Evolutionary conservation across 495 filamentous ascomycete genomes (phyloP).

Genomic region (Penicillium roqueforti): DNA sequence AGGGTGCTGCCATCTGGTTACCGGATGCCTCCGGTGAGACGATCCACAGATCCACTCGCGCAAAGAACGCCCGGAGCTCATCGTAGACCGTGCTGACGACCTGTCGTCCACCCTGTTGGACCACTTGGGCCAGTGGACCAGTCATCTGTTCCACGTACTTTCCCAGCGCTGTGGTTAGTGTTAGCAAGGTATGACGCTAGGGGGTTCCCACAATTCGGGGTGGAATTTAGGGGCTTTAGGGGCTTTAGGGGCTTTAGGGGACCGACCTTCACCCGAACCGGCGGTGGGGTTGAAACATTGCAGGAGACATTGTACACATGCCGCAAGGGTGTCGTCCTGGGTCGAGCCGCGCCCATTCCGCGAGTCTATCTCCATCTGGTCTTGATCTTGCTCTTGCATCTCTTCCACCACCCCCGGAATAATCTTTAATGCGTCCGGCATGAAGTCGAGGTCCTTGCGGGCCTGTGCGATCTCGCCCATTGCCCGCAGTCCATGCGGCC

Average conservation of each 20-base stretch:
- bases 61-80: conserved; percentile 39
- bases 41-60: conserved; percentile 31
- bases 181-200: conserved; percentile 30
- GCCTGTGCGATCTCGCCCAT: conserved; percentile 66
- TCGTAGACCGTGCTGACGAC: conserved; percentile 44
- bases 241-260: conserved; percentile 17
- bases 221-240: background rate
- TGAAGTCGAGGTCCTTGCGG: conserved; percentile 63
- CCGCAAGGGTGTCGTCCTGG: conserved; percentile 42
- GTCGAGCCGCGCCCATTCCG: conserved; percentile 34
- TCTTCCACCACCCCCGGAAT: conserved; percentile 57
- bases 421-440: conserved; percentile 60
- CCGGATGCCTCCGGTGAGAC: conserved; percentile 11
- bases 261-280: conserved; percentile 30
- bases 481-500: conserved; percentile 66
- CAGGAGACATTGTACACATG: conserved; percentile 44
- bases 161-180: conserved; percentile 30
- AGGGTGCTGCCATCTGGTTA: conserved; percentile 22
- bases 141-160: conserved; percentile 31
- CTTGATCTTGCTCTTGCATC: conserved; percentile 47
- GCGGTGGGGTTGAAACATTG: conserved; percentile 41
- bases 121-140: conserved; percentile 29
- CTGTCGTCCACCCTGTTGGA: conserved; percentile 35
- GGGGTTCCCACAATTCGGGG: conserved; percentile 16
- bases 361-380: conserved; percentile 67